Percentiles rank a stretch among this genome's conserved stretches.
These are phyloP conservation scores for Leptomonas pyrrhocoris DNA, from an alignment of 208 protist genomes.

Conservation along the genomic window DNA sequence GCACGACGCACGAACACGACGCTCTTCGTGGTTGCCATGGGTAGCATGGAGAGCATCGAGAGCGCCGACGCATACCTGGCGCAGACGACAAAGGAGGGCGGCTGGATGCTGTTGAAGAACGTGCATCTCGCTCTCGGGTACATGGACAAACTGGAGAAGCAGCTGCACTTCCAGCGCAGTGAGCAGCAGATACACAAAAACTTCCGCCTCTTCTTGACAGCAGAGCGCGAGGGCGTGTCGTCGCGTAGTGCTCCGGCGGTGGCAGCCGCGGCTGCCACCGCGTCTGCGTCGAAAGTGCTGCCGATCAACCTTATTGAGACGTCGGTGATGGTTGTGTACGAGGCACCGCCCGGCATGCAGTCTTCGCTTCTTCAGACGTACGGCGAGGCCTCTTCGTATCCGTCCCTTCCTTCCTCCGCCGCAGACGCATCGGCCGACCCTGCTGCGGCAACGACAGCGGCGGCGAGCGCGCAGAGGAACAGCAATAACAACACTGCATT, in stretches of 20 bases:
- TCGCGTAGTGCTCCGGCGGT: slow-evolving; percentile 7
- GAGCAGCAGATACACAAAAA: slow-evolving; percentile 61
- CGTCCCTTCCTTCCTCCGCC: not conserved
- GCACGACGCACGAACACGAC: slow-evolving; percentile 56
- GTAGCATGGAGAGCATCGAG: slow-evolving; percentile 93
- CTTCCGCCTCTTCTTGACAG: slow-evolving; percentile 98
- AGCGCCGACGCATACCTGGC: slow-evolving; percentile 93
- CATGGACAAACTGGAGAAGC: slow-evolving; percentile 95
- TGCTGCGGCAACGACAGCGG: not conserved
- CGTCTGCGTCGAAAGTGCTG: slow-evolving; percentile 33
- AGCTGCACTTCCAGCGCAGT: slow-evolving; percentile 88
- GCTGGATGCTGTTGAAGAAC: slow-evolving; percentile 99
- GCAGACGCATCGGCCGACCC: not conserved
- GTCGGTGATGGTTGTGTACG: slow-evolving; percentile 93
- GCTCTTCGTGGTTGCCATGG: slow-evolving; percentile 94
- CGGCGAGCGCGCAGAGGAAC: not conserved
- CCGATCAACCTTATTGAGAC: slow-evolving; percentile 78
- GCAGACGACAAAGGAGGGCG: slow-evolving; percentile 74
- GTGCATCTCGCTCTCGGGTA: slow-evolving; percentile 96
- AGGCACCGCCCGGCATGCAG: slow-evolving; percentile 96
- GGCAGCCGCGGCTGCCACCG: not conserved
- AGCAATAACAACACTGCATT: slow-evolving; percentile 33
- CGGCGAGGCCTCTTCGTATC: slow-evolving; percentile 25
- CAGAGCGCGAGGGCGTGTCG: slow-evolving; percentile 88
- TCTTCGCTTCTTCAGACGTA: slow-evolving; percentile 93